phyloP scores from a whole-genome alignment of 2,329 filamentous ascomycete genomes.

The Exophiala lecanii-corni region DNA sequence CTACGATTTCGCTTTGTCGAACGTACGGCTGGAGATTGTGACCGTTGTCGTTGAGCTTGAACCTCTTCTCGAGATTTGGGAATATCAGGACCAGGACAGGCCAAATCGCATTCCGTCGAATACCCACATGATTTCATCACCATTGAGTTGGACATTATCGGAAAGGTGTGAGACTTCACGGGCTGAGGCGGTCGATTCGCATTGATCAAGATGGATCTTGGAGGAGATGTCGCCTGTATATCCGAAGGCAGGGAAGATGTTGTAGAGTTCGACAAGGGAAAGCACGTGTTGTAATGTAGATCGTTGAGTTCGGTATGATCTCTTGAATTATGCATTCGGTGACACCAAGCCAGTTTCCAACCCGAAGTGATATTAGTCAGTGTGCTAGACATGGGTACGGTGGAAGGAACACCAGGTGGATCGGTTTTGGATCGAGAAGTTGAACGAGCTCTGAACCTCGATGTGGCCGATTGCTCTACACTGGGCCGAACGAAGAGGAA shows the following conservation, averaged over 20 bases:
- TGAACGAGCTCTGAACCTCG: constrained; percentile 25
- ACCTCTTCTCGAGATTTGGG: constrained; percentile 14
- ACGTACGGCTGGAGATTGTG: not conserved
- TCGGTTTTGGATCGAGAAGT: not conserved
- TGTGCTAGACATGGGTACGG: too few species aligned
- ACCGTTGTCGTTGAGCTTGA: not conserved
- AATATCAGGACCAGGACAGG: constrained; percentile 18
- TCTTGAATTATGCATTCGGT: constrained; percentile 73
- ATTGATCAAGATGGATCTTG: constrained; percentile 15
- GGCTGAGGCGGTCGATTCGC: constrained; percentile 2
- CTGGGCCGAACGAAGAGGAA: constrained; percentile 61
- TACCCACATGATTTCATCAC: constrained; percentile 2
- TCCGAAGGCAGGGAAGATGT: not conserved
- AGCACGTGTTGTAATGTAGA: constrained; percentile 41
- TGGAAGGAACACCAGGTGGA: too few species aligned
- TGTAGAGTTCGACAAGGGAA: constrained; percentile 1
- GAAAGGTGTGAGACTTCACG: not conserved
- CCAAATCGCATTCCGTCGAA: constrained; percentile 9
- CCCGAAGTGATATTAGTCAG: constrained; percentile 35
- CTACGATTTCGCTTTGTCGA: not conserved
- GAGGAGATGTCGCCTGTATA: constrained; percentile 5
- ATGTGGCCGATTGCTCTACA: not conserved
- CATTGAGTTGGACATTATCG: not conserved
- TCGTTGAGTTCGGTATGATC: constrained; percentile 71
- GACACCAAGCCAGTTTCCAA: constrained; percentile 70